These are phyloP conservation scores for Abrus pulchellus DNA, from an alignment of 306 rosid species.

Conservation along the genomic window DNA sequence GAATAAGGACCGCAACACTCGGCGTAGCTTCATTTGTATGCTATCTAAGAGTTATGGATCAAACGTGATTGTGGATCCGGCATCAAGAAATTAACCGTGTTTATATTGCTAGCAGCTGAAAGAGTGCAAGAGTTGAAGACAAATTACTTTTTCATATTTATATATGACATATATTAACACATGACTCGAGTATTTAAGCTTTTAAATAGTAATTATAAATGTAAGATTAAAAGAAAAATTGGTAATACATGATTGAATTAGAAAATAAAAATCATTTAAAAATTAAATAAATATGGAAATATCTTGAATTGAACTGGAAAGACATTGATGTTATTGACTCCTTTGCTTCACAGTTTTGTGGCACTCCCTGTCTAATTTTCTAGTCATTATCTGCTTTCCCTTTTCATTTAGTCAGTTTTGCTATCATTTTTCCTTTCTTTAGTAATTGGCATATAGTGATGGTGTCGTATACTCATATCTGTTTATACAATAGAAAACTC, in stretches of 20 bases:
- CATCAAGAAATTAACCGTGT: not conserved
- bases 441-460: not conserved
- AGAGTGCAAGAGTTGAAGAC: not conserved
- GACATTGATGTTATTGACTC: constrained; percentile 29
- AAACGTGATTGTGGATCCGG: not conserved
- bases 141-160: not conserved
- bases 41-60: not conserved
- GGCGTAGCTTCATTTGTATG: not conserved
- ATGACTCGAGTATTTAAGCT: not conserved
- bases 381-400: constrained; percentile 37
- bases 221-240: not conserved
- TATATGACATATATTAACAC: not conserved
- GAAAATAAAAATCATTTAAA: not conserved
- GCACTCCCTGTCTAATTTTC: constrained; percentile 22
- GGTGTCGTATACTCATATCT: constrained; percentile 18
- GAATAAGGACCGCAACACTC: constrained; percentile 36
- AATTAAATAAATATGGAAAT: not conserved
- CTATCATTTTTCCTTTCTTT: constrained; percentile 13
- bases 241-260: not conserved
- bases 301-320: constrained; percentile 1
- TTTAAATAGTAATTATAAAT: not conserved
- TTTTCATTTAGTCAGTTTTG: not conserved
- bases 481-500: not conserved
- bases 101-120: not conserved
- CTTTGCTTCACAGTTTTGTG: constrained; percentile 42